These are phyloP conservation scores for Mycena kentingensis DNA, from an alignment of 768 basidiomycete species.

Conservation along the genomic window DNA sequence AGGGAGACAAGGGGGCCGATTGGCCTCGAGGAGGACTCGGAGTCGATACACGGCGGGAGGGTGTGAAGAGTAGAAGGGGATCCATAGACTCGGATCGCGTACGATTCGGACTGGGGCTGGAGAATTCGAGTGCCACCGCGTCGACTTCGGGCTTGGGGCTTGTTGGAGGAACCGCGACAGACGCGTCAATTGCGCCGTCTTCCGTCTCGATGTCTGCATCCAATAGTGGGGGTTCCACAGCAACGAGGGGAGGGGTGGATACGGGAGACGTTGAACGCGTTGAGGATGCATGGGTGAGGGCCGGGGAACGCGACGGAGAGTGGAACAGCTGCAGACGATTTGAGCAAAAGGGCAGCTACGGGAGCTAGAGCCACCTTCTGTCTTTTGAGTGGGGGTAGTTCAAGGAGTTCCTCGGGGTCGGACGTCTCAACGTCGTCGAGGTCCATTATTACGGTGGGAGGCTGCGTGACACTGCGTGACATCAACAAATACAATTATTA, in stretches of 20 bases:
- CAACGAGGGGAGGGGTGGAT: neutral
- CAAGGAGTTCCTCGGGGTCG: slow-evolving; percentile 60
- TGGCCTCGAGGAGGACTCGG: neutral
- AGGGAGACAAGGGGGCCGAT: slow-evolving; percentile 9
- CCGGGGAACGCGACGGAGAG: neutral
- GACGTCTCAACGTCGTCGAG: slow-evolving; percentile 62
- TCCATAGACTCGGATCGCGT: slow-evolving; percentile 16
- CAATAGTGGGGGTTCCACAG: neutral
- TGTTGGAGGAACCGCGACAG: no score
- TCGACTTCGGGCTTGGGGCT: no score
- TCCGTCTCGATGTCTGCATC: neutral
- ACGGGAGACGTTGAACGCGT: slow-evolving; percentile 3
- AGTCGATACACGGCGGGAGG: slow-evolving; percentile 14
- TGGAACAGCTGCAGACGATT: neutral
- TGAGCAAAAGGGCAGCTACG: neutral
- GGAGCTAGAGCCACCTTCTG: neutral
- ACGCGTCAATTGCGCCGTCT: no score
- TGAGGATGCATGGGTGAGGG: neutral
- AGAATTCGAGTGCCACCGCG: no score
- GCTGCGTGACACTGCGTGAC: neutral
- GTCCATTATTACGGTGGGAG: slow-evolving; percentile 26
- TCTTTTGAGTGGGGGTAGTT: slow-evolving; percentile 29
- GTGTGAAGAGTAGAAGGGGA: slow-evolving; percentile 16
- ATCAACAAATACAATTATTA: neutral
- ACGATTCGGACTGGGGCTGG: slow-evolving; percentile 35